Percentiles rank a stretch among this genome's conserved stretches.
Evolutionary conservation across 345 rosid genomes (phyloP).

Genomic region (Eucalyptus tenuipes): DNA sequence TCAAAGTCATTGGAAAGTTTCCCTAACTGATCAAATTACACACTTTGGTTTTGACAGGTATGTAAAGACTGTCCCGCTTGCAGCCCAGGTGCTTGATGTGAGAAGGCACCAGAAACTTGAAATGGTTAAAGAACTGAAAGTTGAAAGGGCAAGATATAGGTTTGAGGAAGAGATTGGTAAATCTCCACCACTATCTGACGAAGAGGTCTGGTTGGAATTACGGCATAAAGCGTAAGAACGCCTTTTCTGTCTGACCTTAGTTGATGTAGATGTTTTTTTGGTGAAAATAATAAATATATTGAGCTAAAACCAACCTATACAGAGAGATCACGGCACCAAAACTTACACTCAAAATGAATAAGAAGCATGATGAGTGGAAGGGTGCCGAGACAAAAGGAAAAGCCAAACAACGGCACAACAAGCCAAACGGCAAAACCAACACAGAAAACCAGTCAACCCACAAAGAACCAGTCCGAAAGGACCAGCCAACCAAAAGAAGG

Average conservation of each 20-base stretch:
- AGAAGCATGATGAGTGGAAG: no score
- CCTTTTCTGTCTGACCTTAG: background rate
- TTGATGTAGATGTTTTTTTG: background rate
- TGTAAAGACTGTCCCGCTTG: conserved; percentile 92
- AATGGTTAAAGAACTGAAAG: conserved; percentile 66
- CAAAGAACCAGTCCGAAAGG: no score
- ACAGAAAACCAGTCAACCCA: no score
- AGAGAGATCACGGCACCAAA: no score
- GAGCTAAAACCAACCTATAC: no score
- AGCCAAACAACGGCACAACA: no score
- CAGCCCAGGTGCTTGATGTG: conserved; percentile 77
- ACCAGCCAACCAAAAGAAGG: no score
- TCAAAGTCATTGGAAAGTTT: background rate
- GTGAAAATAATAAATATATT: background rate
- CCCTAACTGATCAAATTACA: background rate
- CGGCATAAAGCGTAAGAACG: conserved; percentile 78
- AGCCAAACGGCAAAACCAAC: no score
- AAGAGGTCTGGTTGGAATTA: conserved; percentile 83
- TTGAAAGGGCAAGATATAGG: conserved; percentile 61
- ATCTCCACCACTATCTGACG: conserved; percentile 94
- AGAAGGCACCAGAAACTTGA: conserved; percentile 74
- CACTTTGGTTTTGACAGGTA: conserved; percentile 29
- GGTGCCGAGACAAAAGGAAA: no score
- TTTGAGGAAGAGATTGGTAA: conserved; percentile 92
- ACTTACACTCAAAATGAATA: no score